Evolutionary conservation across 2,329 filamentous ascomycete genomes (phyloP), one percentile per base, ranked within the genome.

Genomic region (Endothia cerciana): DNA sequence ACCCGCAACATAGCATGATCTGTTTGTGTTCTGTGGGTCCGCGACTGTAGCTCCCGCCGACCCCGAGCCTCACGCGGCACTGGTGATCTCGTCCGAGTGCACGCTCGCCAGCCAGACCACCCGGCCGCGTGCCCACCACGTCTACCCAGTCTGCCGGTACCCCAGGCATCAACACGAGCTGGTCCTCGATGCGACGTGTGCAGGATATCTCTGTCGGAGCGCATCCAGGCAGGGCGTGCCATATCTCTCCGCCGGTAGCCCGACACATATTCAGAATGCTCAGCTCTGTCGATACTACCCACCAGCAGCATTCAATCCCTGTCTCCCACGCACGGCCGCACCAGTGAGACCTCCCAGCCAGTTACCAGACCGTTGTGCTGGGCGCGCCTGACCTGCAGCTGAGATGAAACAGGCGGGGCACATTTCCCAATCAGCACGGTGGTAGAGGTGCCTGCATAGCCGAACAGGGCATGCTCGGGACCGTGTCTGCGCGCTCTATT

Each of bases 341-440:
- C 62, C 57, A 67, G 60, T 58, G 30, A 30, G 25, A 53, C 38
- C 19, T 33, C 17, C n/a, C 15, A 17, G 33, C 13, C 43, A 22
- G 25, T 51, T 62, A 40, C 56, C 60, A 63, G 47, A 56, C 59
- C 66, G 47, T 63, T 68, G 66, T 55, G 60, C 60, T 58, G 55
- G 65, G 63, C 66, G 63, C 66, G 60, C 60, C 53, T 49, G 63
- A 30, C 36, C 56, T 68, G 63, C 66, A 68, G 60, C 63, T 64
- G 63, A 63, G 55, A 68, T 65, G 66, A 68, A 63, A 65, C 63
- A 55, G 36, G 47, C 33, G 57, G 66, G 63, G 59, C 55, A 62
- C 61, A 62, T 47, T 65, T 59, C 59, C 60, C 28, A 43, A 62
- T 56, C 53, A 56, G 57, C 45, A 56, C 61, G 62, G 3, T 41